Conservation (phyloP, 306 rosid genomes). For the Citrullus colocynthis region DNA sequence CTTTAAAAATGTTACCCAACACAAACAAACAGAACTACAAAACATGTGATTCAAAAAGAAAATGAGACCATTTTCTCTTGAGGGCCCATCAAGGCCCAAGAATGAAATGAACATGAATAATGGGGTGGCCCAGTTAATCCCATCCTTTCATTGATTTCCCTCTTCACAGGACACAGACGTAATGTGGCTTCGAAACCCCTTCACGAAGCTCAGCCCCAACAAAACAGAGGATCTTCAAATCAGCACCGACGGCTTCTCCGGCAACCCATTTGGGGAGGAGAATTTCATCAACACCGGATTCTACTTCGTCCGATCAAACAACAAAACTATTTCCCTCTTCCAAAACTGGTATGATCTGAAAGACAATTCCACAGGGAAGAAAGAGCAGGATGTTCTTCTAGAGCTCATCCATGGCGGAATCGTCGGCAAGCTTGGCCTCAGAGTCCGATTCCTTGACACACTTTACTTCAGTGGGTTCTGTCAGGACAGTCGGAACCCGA, state of each 20-base stretch:
- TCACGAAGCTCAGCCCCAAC: conserved; percentile 30
- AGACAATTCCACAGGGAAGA: conserved; percentile 10
- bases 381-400: conserved; percentile 4
- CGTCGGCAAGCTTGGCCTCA: neutral
- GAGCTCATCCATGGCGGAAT: neutral
- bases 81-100: neutral
- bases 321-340: conserved; percentile 44
- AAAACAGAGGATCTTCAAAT: conserved; percentile 55
- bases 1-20: too few species aligned
- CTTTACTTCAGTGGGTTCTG: conserved; percentile 12
- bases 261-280: conserved; percentile 27
- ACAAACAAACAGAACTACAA: too few species aligned
- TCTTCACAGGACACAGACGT: conserved; percentile 54
- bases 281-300: conserved; percentile 61
- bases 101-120: neutral
- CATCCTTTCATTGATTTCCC: neutral
- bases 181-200: conserved; percentile 73
- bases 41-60: too few species aligned
- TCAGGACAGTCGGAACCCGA: neutral
- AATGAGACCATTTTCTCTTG: neutral
- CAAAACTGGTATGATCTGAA: conserved; percentile 43
- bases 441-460: neutral
- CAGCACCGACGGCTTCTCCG: conserved; percentile 30
- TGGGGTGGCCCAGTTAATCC: neutral
- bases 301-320: conserved; percentile 46